Conservation (phyloP, 2,329 filamentous ascomycete genomes). For the Penicillium hordei region DNA sequence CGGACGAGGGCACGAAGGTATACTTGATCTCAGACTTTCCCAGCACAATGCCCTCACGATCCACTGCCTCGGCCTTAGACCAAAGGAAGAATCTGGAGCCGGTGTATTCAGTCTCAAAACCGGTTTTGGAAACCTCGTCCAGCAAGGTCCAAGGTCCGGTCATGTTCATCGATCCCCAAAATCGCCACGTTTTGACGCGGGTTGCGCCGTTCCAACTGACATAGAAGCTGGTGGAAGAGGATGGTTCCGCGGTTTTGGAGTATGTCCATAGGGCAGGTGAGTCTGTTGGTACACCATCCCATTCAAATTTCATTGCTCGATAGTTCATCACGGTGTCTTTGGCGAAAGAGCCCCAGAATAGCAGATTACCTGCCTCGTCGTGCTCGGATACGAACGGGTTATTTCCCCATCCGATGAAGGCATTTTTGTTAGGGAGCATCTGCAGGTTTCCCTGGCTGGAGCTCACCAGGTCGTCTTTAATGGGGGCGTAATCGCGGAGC, state of each 20-base stretch:
- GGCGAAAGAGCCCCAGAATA: constrained; percentile 41
- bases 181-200: constrained; percentile 37
- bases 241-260: constrained; percentile 28
- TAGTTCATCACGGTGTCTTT: constrained; percentile 42
- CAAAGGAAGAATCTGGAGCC: constrained; percentile 31
- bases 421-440: constrained; percentile 38
- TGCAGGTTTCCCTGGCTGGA: constrained; percentile 45
- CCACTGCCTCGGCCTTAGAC: constrained; percentile 40
- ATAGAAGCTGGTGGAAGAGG: constrained; percentile 35
- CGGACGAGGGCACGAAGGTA: constrained; percentile 39
- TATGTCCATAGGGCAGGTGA: constrained; percentile 45
- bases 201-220: constrained; percentile 46
- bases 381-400: constrained; percentile 43
- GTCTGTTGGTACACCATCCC: constrained; percentile 43
- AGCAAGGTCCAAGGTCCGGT: constrained; percentile 35
- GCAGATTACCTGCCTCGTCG: constrained; percentile 36
- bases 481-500: constrained; percentile 33
- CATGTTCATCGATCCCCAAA: constrained; percentile 35
- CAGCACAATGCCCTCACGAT: constrained; percentile 32
- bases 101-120: constrained; percentile 42
- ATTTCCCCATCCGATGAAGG: constrained; percentile 46
- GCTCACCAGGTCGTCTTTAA: constrained; percentile 29
- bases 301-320: constrained; percentile 44
- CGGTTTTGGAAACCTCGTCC: constrained; percentile 32
- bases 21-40: constrained; percentile 35